Percentiles rank a stretch among this genome's conserved stretches.
Evolutionary conservation across 306 rosid genomes (phyloP).

Genomic region (Psophocarpus tetragonolobus): DNA sequence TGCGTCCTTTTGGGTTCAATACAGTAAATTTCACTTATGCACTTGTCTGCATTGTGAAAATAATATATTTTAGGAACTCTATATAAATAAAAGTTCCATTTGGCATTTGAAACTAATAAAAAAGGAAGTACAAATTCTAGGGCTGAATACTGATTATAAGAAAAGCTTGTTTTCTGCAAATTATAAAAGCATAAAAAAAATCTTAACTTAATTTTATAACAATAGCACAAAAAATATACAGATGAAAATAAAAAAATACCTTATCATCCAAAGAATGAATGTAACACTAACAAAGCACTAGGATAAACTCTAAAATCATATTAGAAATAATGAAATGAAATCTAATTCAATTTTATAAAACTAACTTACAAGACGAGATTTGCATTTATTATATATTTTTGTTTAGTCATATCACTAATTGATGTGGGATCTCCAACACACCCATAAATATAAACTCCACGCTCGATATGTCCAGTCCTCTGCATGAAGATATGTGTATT

Average conservation of each 20-base stretch:
- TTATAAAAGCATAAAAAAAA: background rate
- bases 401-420: too few species aligned
- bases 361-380: too few species aligned
- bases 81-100: background rate
- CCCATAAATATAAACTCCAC: too few species aligned
- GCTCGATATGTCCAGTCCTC: too few species aligned
- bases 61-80: background rate
- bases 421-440: too few species aligned
- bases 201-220: background rate
- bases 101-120: background rate
- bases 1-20: constrained; percentile 86
- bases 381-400: too few species aligned
- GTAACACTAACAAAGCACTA: too few species aligned
- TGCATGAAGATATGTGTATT: too few species aligned
- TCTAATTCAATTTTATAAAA: too few species aligned
- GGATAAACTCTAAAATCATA: too few species aligned
- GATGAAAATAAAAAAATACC: constrained; percentile 45
- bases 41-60: constrained; percentile 64
- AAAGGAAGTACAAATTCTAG: background rate
- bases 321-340: too few species aligned
- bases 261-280: constrained; percentile 80
- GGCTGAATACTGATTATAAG: background rate
- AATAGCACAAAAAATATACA: background rate
- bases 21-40: constrained; percentile 82
- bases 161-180: constrained; percentile 18